A percentile compares a stretch with the other conserved stretches of the same genome.
phyloP scores from a whole-genome alignment of 2,329 filamentous ascomycete species.

The Diaporthe aspalathi region DNA sequence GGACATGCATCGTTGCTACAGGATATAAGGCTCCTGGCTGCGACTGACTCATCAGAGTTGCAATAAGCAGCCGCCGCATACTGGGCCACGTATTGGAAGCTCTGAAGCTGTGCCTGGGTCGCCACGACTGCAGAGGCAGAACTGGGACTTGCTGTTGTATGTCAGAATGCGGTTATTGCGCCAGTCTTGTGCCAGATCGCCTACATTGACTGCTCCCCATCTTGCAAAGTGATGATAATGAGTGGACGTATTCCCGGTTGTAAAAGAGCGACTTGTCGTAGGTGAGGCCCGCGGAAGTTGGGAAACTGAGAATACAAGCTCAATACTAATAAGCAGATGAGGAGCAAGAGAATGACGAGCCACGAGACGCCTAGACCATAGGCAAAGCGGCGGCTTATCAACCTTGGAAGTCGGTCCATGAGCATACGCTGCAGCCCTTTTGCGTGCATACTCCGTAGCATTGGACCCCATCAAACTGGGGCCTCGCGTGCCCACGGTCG shows the following conservation, averaged over 20 bases:
- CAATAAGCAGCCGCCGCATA: constrained; percentile 44
- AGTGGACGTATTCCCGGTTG: not conserved
- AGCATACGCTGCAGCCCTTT: not conserved
- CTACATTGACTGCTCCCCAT: constrained; percentile 22
- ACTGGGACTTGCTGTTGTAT: not conserved
- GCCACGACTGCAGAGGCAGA: not conserved
- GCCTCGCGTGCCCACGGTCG: not conserved
- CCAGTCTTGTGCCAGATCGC: not conserved
- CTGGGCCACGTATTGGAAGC: constrained; percentile 42
- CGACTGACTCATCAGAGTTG: constrained; percentile 38
- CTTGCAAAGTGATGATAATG: not conserved
- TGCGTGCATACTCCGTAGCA: not conserved
- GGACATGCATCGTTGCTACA: constrained; percentile 42
- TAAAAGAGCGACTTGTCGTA: not conserved
- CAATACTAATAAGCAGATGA: not conserved
- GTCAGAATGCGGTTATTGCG: not conserved
- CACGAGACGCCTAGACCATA: not conserved
- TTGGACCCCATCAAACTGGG: constrained; percentile 2
- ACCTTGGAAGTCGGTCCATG: not conserved
- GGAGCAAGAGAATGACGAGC: not conserved
- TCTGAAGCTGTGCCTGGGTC: constrained; percentile 34
- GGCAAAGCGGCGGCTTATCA: not conserved
- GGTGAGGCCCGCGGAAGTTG: not conserved
- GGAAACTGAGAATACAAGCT: not conserved
- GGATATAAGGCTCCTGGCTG: constrained; percentile 34